Percentiles rank a stretch among this genome's conserved stretches.
These are phyloP conservation scores for Cucurbita pepo DNA, from an alignment of 306 rosid species.

Conservation along the genomic window DNA sequence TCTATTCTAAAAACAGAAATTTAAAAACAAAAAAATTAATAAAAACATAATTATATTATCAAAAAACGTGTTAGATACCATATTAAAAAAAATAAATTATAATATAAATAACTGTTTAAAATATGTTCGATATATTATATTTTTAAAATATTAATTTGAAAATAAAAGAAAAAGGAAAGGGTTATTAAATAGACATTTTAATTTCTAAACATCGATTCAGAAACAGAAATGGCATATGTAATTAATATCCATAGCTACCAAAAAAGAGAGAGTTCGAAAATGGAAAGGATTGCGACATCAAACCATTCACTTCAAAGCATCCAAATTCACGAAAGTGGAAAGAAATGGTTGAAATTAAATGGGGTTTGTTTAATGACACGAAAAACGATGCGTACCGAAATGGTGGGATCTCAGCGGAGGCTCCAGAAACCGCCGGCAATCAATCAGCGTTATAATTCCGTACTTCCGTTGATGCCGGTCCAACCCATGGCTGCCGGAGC, in stretches of 20 bases:
- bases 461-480: slow-evolving; percentile 18
- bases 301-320: background rate
- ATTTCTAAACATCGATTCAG: background rate
- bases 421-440: slow-evolving; percentile 33
- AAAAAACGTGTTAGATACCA: too few species aligned
- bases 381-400: slow-evolving; percentile 17
- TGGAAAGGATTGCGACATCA: background rate
- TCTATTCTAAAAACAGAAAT: too few species aligned
- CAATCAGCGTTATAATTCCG: slow-evolving; percentile 35
- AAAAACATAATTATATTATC: too few species aligned
- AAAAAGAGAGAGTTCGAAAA: background rate
- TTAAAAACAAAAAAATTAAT: too few species aligned
- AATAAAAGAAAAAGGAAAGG: background rate
- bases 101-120: too few species aligned
- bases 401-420: slow-evolving; percentile 22
- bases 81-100: too few species aligned
- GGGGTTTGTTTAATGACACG: background rate
- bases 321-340: background rate
- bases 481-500: slow-evolving; percentile 13
- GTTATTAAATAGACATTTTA: background rate
- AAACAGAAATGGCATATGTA: background rate
- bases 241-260: background rate
- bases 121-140: too few species aligned
- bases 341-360: background rate
- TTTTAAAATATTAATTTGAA: too few species aligned